Percentiles rank a stretch among this genome's conserved stretches.
phyloP scores from a whole-genome alignment of 345 rosid species.

The Conringia planisiliqua region DNA sequence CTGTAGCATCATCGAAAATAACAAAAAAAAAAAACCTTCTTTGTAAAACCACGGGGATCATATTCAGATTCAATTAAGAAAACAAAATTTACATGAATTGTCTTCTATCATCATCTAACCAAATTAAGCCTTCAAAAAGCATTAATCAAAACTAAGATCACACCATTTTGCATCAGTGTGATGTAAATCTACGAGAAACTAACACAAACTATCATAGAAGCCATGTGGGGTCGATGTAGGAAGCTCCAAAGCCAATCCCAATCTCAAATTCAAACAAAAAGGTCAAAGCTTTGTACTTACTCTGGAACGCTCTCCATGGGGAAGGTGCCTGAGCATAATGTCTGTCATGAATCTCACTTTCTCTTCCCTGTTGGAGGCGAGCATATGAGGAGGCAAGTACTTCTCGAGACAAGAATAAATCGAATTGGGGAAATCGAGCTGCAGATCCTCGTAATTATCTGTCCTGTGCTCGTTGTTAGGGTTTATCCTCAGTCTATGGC shows the following conservation, averaged over 20 bases:
- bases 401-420: slow-evolving; percentile 73
- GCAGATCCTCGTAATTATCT: slow-evolving; percentile 74
- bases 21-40: background rate
- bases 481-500: slow-evolving; percentile 55
- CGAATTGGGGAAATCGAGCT: slow-evolving; percentile 59
- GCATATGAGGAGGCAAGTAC: slow-evolving; percentile 65
- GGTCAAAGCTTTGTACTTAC: slow-evolving; percentile 32
- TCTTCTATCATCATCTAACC: background rate
- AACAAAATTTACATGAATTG: background rate
- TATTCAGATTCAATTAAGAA: background rate
- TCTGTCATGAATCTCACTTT: slow-evolving; percentile 73
- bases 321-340: slow-evolving; percentile 70
- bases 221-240: background rate
- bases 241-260: background rate
- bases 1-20: slow-evolving; percentile 34
- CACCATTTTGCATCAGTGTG: background rate
- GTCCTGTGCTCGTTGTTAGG: slow-evolving; percentile 71
- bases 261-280: background rate
- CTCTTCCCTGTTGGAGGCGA: slow-evolving; percentile 49
- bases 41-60: background rate
- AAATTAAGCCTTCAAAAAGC: background rate
- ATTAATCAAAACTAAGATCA: background rate
- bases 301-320: slow-evolving; percentile 73
- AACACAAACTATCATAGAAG: background rate
- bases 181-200: background rate